Evolutionary conservation across 2,329 filamentous ascomycete species (phyloP), one percentile per base, ranked within the genome.

Genomic region (Aspergillus sp.): DNA sequence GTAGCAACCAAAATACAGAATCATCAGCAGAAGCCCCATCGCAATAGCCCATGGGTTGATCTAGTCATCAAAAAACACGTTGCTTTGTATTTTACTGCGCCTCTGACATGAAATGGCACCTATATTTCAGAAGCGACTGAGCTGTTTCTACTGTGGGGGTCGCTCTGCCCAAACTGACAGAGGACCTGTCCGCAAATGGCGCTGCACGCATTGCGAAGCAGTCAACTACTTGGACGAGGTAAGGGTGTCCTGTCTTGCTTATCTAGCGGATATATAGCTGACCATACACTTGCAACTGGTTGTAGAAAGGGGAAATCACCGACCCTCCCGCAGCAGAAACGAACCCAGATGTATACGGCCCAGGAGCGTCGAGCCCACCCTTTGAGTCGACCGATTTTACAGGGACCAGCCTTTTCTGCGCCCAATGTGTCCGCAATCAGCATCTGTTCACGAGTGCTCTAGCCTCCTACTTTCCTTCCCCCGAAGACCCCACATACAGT

Each of bases 151-250:
- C 67, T 95, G 90, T 67, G 85, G 86, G 55, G 75, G 76, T 62
- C 81, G 78, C 54, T 86, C 85, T 30, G 72, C 75, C 30, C 73
- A 79, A 44, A 72, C 68, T 51, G 82, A 78, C 56, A 77, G 81
- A 55, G 78, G 79, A 28, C 60, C 63, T 41, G 73, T 81, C 44
- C 76, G 74, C 62, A 77, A 82, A 58, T 95, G 90, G 68, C 73
- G 82, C 37, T 95, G 90, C 67, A 69, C 77, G 13, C 73, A 78
- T 48, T 98, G 93, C 73, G 87, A 93, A 57, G 87, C 90, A 12
- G 82, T 85, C 46, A 98, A 97, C 67, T 87, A 88, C 70, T 74
- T 96, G 29, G 93, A 98, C 63, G 77, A 91, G 72, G 90, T 93
- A 70, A 47, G 73, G 62, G 35, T 26, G 33, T 39, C 28, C n/a